Evolutionary conservation across 495 filamentous ascomycete species (phyloP), one percentile per base, ranked within the genome.

Genomic region (Aeminium ludgeri): DNA sequence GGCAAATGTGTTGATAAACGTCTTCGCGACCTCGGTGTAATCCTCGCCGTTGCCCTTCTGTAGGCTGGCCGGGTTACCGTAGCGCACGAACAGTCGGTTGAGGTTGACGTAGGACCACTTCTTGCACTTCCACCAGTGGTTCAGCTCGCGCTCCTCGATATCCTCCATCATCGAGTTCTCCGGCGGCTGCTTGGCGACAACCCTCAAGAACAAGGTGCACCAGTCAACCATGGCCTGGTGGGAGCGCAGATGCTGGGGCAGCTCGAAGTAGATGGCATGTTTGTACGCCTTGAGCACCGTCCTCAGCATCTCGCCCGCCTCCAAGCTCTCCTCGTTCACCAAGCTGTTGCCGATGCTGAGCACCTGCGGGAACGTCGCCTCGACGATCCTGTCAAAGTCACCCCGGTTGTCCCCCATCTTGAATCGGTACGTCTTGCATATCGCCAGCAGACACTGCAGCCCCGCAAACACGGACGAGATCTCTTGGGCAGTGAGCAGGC

Each of bases 101-200:
- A 97, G 65, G 61, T 95, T 96, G 49, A 83, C 87, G 58, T 95
- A 96, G 5, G 87, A 79, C 91, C 89, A 96, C 61, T 96, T 97
- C 79, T 96, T 97, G 39, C 85, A 81, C 69, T 96, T 97, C 87
- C 89, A 97, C 86, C 89, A 97, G 56, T 94, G 83, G 56, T 93
- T 86, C 40, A 73, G 68, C 57, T 94, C 91, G 20, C 91, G 73
- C 54, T 96, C 91, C 15, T 82, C 74, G 31, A 79, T 63, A 33
- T 92, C 84, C 31, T 93, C 86, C 38, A 66, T 56, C 69, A 96
- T 75, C 5, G 84, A 76, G 46, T 64, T 74, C 30, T 76, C 68
- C 0, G 89, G 89, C 38, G 81, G 75, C 23, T 80, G 66, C 59
- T 96, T 97, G 30, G 77, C 76, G 19, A 96, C 80, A 25, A 89